phyloP scores from a whole-genome alignment of 2,329 filamentous ascomycete species.

The Sclerotinia subarctica region DNA sequence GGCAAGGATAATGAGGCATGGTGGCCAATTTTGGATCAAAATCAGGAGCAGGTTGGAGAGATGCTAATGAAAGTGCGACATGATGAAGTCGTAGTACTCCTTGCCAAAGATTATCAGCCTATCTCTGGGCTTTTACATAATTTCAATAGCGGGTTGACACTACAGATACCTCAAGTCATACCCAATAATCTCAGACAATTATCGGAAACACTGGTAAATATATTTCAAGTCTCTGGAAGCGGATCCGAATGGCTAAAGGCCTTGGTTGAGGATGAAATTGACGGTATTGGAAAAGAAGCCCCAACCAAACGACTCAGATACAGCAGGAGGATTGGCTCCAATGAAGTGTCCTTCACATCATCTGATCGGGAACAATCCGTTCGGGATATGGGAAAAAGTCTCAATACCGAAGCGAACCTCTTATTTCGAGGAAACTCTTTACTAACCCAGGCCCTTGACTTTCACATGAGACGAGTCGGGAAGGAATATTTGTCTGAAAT shows the following conservation, averaged over 20 bases:
- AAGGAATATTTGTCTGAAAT: slow-evolving; percentile 90
- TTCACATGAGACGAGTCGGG: slow-evolving; percentile 91
- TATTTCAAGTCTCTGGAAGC: slow-evolving; percentile 87
- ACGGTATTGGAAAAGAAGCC: slow-evolving; percentile 81
- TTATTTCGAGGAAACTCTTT: slow-evolving; percentile 94
- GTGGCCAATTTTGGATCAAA: slow-evolving; percentile 77
- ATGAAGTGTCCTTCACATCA: slow-evolving; percentile 59
- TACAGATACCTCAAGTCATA: slow-evolving; percentile 77
- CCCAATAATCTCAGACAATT: slow-evolving; percentile 75
- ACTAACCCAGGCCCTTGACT: slow-evolving; percentile 87
- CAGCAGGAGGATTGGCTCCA: slow-evolving; percentile 66
- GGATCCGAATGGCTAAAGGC: slow-evolving; percentile 88
- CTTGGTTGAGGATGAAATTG: slow-evolving; percentile 94
- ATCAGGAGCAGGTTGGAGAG: slow-evolving; percentile 73
- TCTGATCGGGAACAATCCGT: slow-evolving; percentile 67
- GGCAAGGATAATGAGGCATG: slow-evolving; percentile 82
- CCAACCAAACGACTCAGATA: slow-evolving; percentile 71
- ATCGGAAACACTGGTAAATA: slow-evolving; percentile 84
- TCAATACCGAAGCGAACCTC: slow-evolving; percentile 86
- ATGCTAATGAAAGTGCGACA: slow-evolving; percentile 80
- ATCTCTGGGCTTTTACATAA: slow-evolving; percentile 80
- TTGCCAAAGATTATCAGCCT: slow-evolving; percentile 78
- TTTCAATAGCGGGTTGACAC: slow-evolving; percentile 78
- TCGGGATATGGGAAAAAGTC: slow-evolving; percentile 73
- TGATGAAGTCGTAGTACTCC: slow-evolving; percentile 85